Evolutionary conservation across 768 basidiomycete species (phyloP).

Genomic region (Leccinum aurantiacum): DNA sequence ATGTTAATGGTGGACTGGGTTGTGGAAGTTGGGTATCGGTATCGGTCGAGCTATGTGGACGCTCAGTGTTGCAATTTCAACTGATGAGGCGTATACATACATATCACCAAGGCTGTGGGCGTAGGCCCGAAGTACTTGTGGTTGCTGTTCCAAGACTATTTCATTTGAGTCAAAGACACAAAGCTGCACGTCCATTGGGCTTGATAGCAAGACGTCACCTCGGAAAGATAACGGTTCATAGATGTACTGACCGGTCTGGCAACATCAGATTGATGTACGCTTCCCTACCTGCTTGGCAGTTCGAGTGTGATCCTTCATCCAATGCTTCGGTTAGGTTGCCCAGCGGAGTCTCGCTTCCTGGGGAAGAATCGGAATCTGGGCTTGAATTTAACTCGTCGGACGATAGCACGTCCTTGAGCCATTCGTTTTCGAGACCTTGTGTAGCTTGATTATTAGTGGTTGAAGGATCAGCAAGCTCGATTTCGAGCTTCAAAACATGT

Average conservation of each 20-base stretch:
- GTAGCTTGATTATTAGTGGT: neutral
- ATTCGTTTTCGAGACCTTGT: neutral
- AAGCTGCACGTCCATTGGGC: slow-evolving; percentile 60
- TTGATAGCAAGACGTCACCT: slow-evolving; percentile 25
- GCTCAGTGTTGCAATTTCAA: slow-evolving; percentile 5
- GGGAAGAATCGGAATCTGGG: neutral
- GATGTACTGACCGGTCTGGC: slow-evolving; percentile 51
- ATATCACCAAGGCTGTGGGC: slow-evolving; percentile 37
- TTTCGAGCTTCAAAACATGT: slow-evolving; percentile 41
- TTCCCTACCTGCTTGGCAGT: slow-evolving; percentile 40
- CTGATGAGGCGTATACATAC: slow-evolving; percentile 35
- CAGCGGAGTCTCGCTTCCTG: neutral
- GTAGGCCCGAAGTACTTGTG: slow-evolving; percentile 44
- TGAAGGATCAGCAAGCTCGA: slow-evolving; percentile 25
- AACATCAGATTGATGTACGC: slow-evolving; percentile 49
- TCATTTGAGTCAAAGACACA: slow-evolving; percentile 36
- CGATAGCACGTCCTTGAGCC: neutral
- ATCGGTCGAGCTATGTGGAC: slow-evolving; percentile 34
- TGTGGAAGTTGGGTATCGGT: slow-evolving; percentile 29
- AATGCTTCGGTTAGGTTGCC: neutral
- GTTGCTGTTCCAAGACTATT: slow-evolving; percentile 36
- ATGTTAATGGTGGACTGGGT: slow-evolving; percentile 48
- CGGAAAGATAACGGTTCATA: neutral
- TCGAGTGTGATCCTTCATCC: slow-evolving; percentile 7
- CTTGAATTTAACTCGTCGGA: neutral